phyloP scores from a whole-genome alignment of 2,329 filamentous ascomycete species.

The Delphinella strobiligena region DNA sequence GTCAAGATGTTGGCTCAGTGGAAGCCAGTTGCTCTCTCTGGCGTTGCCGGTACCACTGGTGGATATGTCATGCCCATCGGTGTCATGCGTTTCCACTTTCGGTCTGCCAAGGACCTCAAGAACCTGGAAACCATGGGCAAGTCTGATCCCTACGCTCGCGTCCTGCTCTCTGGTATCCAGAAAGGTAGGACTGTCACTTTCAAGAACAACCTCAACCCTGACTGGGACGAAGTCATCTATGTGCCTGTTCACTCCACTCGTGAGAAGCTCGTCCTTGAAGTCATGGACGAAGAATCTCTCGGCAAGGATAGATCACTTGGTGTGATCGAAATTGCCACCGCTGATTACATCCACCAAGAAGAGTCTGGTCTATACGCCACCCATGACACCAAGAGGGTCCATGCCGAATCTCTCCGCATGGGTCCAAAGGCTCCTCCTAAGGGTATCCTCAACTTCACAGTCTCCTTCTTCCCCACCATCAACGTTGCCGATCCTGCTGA shows the following conservation, averaged over 20 bases:
- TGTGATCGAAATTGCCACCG: constrained; percentile 60
- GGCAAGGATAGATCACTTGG: constrained; percentile 85
- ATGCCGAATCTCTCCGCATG: constrained; percentile 57
- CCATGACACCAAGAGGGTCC: constrained; percentile 60
- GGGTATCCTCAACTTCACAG: constrained; percentile 70
- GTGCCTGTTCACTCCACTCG: constrained; percentile 75
- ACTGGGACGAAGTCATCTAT: constrained; percentile 93
- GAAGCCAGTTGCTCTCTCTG: constrained; percentile 85
- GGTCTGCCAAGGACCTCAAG: constrained; percentile 67
- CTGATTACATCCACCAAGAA: constrained; percentile 67
- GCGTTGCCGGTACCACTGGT: constrained; percentile 62
- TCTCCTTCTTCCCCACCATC: constrained; percentile 80
- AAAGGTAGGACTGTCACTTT: constrained; percentile 90
- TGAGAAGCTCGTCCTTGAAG: constrained; percentile 77
- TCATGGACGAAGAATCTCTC: constrained; percentile 92
- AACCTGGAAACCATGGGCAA: constrained; percentile 95
- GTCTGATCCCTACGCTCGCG: constrained; percentile 86
- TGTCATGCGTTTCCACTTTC: constrained; percentile 89
- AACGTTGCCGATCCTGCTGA: constrained; percentile 84
- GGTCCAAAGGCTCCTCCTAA: constrained; percentile 63
- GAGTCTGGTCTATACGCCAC: constrained; percentile 71
- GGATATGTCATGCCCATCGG: constrained; percentile 91
- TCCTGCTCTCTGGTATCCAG: constrained; percentile 79
- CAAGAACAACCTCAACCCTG: constrained; percentile 87
- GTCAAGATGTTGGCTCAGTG: constrained; percentile 87